Conservation (phyloP, 345 rosid genomes). For the Conringia planisiliqua region DNA sequence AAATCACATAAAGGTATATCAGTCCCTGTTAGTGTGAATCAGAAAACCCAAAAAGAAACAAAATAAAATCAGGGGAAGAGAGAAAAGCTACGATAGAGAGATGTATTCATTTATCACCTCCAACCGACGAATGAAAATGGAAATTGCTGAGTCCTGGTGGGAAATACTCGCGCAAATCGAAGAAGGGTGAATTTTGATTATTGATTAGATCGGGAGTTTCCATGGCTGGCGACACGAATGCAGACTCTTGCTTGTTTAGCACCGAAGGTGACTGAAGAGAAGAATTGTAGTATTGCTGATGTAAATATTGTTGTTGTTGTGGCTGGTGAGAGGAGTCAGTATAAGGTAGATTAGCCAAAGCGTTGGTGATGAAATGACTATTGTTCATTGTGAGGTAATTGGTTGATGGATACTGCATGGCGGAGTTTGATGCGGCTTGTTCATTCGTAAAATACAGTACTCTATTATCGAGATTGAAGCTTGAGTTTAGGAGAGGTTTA, state of each 20-base stretch:
- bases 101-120: constrained; percentile 9
- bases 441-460: not conserved
- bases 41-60: not conserved
- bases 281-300: not conserved
- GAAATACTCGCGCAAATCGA: not conserved
- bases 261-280: not conserved
- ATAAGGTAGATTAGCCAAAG: not conserved
- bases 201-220: not conserved
- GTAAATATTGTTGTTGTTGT: not conserved
- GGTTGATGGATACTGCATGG: constrained; percentile 3
- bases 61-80: not conserved
- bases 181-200: not conserved
- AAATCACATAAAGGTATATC: not conserved
- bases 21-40: not conserved
- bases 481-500: not conserved
- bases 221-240: not conserved
- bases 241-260: not conserved
- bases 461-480: not conserved
- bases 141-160: not conserved
- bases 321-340: not conserved
- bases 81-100: not conserved
- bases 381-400: not conserved
- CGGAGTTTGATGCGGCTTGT: not conserved
- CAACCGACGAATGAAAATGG: not conserved
- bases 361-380: not conserved